phyloP scores from a whole-genome alignment of 192 early-diverging fungal species.

The Coemansia sp. region DNA sequence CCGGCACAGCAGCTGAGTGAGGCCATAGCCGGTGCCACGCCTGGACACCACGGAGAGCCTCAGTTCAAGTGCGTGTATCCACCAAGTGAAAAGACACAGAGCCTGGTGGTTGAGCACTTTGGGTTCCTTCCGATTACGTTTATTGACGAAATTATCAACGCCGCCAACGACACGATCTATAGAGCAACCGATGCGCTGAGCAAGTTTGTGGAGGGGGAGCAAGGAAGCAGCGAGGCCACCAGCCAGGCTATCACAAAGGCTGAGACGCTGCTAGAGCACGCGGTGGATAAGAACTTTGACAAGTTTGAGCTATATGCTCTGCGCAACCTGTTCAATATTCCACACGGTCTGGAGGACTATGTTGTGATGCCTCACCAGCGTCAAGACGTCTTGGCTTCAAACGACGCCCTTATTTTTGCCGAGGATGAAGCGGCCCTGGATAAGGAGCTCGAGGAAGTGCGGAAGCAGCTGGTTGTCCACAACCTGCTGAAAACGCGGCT shows the following conservation, averaged over 20 bases:
- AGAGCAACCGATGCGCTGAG: constrained; percentile 68
- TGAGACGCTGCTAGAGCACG: constrained; percentile 73
- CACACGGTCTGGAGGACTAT: constrained; percentile 48
- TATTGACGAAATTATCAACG: constrained; percentile 79
- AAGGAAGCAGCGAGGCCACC: constrained; percentile 51
- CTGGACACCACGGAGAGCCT: constrained; percentile 30
- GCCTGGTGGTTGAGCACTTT: constrained; percentile 73
- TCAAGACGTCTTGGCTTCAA: not conserved
- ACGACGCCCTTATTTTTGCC: constrained; percentile 22
- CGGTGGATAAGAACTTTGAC: constrained; percentile 83
- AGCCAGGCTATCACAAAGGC: constrained; percentile 67
- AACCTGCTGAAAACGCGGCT: constrained; percentile 36
- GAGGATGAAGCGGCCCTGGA: constrained; percentile 49
- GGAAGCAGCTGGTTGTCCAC: constrained; percentile 35
- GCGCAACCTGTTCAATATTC: constrained; percentile 73
- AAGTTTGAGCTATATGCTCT: constrained; percentile 76
- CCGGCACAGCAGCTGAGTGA: constrained; percentile 16
- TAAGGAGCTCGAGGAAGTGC: constrained; percentile 34
- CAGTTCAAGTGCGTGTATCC: constrained; percentile 49
- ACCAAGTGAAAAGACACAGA: constrained; percentile 44
- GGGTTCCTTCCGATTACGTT: constrained; percentile 78
- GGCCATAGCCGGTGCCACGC: constrained; percentile 39
- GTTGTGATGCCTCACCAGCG: constrained; percentile 42
- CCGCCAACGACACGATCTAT: constrained; percentile 73
- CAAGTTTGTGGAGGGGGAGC: constrained; percentile 64